A percentile compares a stretch with the other conserved stretches of the same genome.
Conservation (phyloP, 2,329 filamentous ascomycete species). For the Aspergillus transmontanensis region DNA sequence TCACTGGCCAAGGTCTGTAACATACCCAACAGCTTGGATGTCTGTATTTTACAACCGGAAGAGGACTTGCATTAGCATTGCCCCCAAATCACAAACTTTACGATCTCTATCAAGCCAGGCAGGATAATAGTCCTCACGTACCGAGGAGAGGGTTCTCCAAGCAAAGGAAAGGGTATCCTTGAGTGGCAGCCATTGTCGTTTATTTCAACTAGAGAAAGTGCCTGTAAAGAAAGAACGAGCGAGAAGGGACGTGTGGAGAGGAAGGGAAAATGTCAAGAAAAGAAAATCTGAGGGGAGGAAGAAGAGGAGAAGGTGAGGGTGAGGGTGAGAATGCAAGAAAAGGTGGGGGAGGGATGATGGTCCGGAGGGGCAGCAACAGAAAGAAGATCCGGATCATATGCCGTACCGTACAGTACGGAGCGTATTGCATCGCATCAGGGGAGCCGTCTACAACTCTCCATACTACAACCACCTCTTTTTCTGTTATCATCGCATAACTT, state of each 20-base stretch:
- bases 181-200: constrained; percentile 67
- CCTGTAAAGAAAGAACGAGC: constrained; percentile 10
- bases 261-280: constrained; percentile 11
- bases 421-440: not conserved
- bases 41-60: constrained; percentile 54
- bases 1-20: constrained; percentile 11
- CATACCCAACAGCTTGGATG: constrained; percentile 79
- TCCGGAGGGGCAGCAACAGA: constrained; percentile 29
- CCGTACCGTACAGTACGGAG: not conserved
- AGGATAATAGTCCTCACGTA: constrained; percentile 38
- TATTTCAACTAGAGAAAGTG: constrained; percentile 5
- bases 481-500: not conserved
- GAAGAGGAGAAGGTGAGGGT: constrained; percentile 15
- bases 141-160: constrained; percentile 97
- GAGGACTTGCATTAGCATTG: constrained; percentile 22
- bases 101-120: not conserved
- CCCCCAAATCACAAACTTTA: not conserved
- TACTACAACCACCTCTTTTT: not conserved
- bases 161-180: constrained; percentile 87
- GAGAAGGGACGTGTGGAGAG: constrained; percentile 2
- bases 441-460: not conserved
- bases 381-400: constrained; percentile 15
- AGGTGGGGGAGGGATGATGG: constrained; percentile 12
- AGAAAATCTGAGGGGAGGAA: constrained; percentile 14
- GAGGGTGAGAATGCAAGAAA: constrained; percentile 4